Percentiles rank a stretch among this genome's conserved stretches.
These are phyloP conservation scores for Trichoderma koningii DNA, from an alignment of 2,329 filamentous ascomycete genomes.

Conservation along the genomic window DNA sequence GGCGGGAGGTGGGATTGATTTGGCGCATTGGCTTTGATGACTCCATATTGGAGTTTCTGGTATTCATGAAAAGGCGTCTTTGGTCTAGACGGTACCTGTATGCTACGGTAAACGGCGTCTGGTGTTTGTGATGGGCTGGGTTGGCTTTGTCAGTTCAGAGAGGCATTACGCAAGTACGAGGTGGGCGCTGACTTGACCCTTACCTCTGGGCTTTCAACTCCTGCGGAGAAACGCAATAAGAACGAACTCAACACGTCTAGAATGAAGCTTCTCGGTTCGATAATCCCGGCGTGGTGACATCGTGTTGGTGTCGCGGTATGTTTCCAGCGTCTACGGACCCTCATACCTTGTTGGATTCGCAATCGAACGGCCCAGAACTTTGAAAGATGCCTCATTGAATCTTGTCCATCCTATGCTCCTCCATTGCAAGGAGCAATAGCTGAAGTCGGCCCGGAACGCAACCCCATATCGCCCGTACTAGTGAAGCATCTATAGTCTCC, in stretches of 20 bases:
- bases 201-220: background rate
- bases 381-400: background rate
- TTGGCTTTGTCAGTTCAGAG: background rate
- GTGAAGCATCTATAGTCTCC: background rate
- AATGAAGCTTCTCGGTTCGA: background rate
- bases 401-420: too few species aligned
- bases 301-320: background rate
- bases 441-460: constrained; percentile 16
- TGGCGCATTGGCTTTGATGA: constrained; percentile 45
- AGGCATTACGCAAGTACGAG: too few species aligned
- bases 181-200: too few species aligned
- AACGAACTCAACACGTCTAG: background rate
- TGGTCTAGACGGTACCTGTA: background rate
- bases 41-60: background rate
- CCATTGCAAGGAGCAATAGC: background rate
- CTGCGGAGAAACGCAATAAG: background rate
- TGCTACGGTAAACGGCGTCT: background rate
- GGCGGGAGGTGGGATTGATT: constrained; percentile 54
- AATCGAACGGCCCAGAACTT: background rate
- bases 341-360: background rate
- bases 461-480: background rate
- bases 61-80: background rate
- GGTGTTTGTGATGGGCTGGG: background rate
- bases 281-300: background rate
- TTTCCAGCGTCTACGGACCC: background rate